These are phyloP conservation scores for Brassica napus DNA, from an alignment of 345 rosid species.

Conservation along the genomic window Da-Ae NC_063444.1:35586001-35586500, in stretches of 20 bases:
- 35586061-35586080: conserved; percentile 43
- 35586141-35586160: conserved; percentile 79
- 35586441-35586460: conserved; percentile 32
- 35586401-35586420: conserved; percentile 8
- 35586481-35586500: conserved; percentile 40
- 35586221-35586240: conserved; percentile 37
- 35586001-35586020: not conserved
- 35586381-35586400: conserved; percentile 5
- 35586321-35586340: conserved; percentile 27
- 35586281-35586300: conserved; percentile 32
- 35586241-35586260: conserved; percentile 34
- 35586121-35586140: conserved; percentile 77
- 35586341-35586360: not conserved
- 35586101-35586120: conserved; percentile 72
- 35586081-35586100: conserved; percentile 71
- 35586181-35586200: conserved; percentile 45
- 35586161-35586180: conserved; percentile 67
- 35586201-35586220: conserved; percentile 47
- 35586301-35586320: conserved; percentile 31
- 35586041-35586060: conserved; percentile 35
- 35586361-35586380: conserved; percentile 10
- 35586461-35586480: conserved; percentile 29
- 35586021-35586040: conserved; percentile 28
- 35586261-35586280: conserved; percentile 12
- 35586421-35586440: conserved; percentile 21